Conservation (phyloP, 2,329 filamentous ascomycete genomes). For the Mycosphaerella sp. region DNA sequence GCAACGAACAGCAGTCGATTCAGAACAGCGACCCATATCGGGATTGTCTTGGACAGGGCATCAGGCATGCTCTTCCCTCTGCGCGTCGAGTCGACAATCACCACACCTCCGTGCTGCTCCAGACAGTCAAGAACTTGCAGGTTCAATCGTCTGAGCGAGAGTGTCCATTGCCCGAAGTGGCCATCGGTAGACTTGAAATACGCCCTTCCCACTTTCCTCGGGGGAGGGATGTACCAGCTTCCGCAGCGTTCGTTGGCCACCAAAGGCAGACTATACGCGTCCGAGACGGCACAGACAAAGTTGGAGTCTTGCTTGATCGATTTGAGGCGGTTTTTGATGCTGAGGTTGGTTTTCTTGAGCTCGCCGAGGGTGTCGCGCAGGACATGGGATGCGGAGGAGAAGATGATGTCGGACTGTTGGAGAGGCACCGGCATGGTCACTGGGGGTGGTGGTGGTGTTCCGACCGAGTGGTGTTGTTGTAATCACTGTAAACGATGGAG, state of each 20-base stretch:
- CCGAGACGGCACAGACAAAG: slow-evolving; percentile 62
- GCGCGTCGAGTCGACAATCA: slow-evolving; percentile 83
- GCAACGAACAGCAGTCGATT: slow-evolving; percentile 72
- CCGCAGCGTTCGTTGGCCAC: slow-evolving; percentile 93
- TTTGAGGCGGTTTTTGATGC: slow-evolving; percentile 70
- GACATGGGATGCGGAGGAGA: slow-evolving; percentile 53
- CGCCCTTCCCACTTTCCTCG: slow-evolving; percentile 61
- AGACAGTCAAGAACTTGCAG: slow-evolving; percentile 69
- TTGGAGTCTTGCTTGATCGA: slow-evolving; percentile 71
- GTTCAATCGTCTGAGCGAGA: slow-evolving; percentile 79
- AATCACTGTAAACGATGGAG: too few relatives aligned
- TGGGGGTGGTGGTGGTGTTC: too few relatives aligned
- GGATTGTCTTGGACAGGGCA: slow-evolving; percentile 86
- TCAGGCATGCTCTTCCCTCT: slow-evolving; percentile 95
- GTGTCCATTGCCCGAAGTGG: slow-evolving; percentile 83
- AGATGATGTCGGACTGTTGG: slow-evolving; percentile 43
- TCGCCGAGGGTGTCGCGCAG: slow-evolving; percentile 64
- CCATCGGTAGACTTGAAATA: slow-evolving; percentile 99
- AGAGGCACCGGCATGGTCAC: slow-evolving; percentile 10
- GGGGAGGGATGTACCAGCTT: slow-evolving; percentile 80
- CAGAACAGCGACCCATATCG: slow-evolving; percentile 85
- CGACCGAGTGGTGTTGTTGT: too few relatives aligned
- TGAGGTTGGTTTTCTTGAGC: slow-evolving; percentile 69
- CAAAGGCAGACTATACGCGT: slow-evolving; percentile 58
- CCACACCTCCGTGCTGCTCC: slow-evolving; percentile 60